Evolutionary conservation across 805 yeast genomes (phyloP).

Genomic region (Metschnikowia cerradonensis): DNA sequence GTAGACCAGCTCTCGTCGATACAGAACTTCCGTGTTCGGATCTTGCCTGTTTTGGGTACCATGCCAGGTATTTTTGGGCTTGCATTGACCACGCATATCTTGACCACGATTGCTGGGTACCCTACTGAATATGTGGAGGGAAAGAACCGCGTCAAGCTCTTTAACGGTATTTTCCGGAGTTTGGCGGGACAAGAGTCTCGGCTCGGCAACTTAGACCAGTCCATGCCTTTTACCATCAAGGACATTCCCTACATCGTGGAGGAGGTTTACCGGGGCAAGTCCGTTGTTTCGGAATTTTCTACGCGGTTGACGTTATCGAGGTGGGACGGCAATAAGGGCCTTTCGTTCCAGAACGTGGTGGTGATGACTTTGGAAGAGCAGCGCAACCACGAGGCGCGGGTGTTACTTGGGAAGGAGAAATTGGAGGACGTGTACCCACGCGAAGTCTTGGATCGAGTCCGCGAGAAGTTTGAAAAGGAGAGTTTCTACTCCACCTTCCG

Average conservation of each 20-base stretch:
- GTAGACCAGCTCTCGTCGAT: constrained; percentile 86
- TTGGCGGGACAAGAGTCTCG: constrained; percentile 86
- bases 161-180: constrained; percentile 78
- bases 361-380: constrained; percentile 88
- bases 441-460: constrained; percentile 54
- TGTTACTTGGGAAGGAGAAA: constrained; percentile 63
- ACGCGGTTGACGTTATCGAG: constrained; percentile 75
- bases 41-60: constrained; percentile 92
- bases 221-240: constrained; percentile 64
- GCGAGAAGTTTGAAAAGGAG: constrained; percentile 71
- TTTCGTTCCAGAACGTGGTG: constrained; percentile 74
- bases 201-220: constrained; percentile 65
- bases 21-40: constrained; percentile 87
- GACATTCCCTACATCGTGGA: constrained; percentile 84
- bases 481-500: constrained; percentile 49
- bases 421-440: constrained; percentile 60
- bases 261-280: constrained; percentile 89
- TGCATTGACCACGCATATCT: constrained; percentile 77
- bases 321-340: constrained; percentile 72
- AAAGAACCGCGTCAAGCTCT: constrained; percentile 77
- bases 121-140: constrained; percentile 90
- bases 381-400: constrained; percentile 67
- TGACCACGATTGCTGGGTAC: constrained; percentile 80
- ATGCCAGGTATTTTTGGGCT: constrained; percentile 97
- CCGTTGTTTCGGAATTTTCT: constrained; percentile 79